A percentile compares a stretch with the other conserved stretches of the same genome.
These are phyloP conservation scores for Myriosclerotinia scirpicola DNA, from an alignment of 2,329 filamentous ascomycete species.

Conservation along the genomic window DNA sequence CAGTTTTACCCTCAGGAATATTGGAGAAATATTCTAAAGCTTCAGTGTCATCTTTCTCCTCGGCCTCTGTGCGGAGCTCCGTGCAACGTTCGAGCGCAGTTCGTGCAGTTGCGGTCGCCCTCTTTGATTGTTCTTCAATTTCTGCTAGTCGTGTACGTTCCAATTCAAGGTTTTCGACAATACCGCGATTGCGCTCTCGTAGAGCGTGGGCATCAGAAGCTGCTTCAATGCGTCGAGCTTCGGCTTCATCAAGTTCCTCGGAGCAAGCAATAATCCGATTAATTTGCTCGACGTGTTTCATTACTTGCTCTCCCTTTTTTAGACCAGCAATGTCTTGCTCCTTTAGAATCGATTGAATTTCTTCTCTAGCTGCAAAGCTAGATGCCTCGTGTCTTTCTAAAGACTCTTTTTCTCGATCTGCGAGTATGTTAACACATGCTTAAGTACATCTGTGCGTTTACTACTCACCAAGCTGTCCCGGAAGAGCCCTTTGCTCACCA, in stretches of 20 bases:
- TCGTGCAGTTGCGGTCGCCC: conserved; percentile 41
- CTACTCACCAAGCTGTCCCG: conserved; percentile 65
- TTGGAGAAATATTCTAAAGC: conserved; percentile 44
- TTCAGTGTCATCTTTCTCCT: conserved; percentile 44
- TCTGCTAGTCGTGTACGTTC: conserved; percentile 46
- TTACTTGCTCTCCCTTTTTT: conserved; percentile 54
- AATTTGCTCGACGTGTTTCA: conserved; percentile 59
- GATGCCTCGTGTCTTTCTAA: conserved; percentile 41
- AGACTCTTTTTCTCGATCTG: conserved; percentile 41
- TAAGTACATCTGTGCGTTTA: not conserved
- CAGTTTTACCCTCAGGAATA: conserved; percentile 51
- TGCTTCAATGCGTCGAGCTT: conserved; percentile 75
- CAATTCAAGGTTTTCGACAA: conserved; percentile 53
- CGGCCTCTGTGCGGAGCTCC: conserved; percentile 38
- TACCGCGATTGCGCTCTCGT: conserved; percentile 61
- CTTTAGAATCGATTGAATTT: conserved; percentile 52
- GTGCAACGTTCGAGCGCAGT: conserved; percentile 46
- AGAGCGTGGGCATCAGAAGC: conserved; percentile 74
- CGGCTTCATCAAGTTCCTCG: conserved; percentile 64
- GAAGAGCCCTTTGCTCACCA: conserved; percentile 65
- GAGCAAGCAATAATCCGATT: conserved; percentile 61
- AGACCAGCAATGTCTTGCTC: conserved; percentile 57
- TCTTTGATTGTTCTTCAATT: conserved; percentile 45
- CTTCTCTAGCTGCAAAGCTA: conserved; percentile 42
- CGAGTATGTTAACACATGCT: conserved; percentile 36